phyloP scores from a whole-genome alignment of 2,329 filamentous ascomycete genomes.

The Alternaria burnsii region DNA sequence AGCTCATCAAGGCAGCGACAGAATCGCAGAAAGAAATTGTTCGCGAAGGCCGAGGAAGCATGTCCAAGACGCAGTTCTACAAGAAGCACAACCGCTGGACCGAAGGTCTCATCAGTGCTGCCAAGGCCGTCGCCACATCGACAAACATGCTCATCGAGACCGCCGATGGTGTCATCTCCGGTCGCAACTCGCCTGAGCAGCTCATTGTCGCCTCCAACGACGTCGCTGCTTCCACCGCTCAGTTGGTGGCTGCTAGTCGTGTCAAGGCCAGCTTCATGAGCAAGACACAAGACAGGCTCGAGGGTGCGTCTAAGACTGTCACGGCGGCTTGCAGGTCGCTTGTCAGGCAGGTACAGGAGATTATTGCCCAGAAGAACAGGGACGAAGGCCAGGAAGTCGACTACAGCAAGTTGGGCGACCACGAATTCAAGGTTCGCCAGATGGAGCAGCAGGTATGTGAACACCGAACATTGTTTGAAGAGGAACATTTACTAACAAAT shows the following conservation, averaged over 20 bases:
- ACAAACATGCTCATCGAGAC: slow-evolving; percentile 98
- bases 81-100: slow-evolving; percentile 99
- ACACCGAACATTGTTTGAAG: neutral
- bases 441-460: slow-evolving; percentile 98
- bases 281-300: slow-evolving; percentile 91
- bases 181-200: slow-evolving; percentile 93
- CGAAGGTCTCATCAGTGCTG: slow-evolving; percentile 94
- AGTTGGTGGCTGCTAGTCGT: slow-evolving; percentile 92
- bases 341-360: slow-evolving; percentile 90
- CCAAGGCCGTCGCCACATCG: slow-evolving; percentile 91
- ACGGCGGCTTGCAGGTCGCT: slow-evolving; percentile 85
- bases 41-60: slow-evolving; percentile 85
- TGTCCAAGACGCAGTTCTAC: slow-evolving; percentile 93
- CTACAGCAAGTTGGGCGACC: slow-evolving; percentile 84
- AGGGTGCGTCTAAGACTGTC: slow-evolving; percentile 91
- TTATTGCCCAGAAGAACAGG: slow-evolving; percentile 86
- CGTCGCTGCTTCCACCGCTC: slow-evolving; percentile 93
- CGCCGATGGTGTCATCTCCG: slow-evolving; percentile 91
- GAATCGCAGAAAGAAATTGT: slow-evolving; percentile 96
- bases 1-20: slow-evolving; percentile 93
- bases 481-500: slow-evolving; percentile 21
- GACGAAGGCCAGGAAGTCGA: slow-evolving; percentile 83
- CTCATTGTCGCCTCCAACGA: slow-evolving; percentile 98
- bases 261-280: slow-evolving; percentile 99
- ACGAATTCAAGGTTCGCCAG: slow-evolving; percentile 98